Evolutionary conservation across 2,329 filamentous ascomycete genomes (phyloP), one percentile per base, ranked within the genome.

Genomic region (Calycina marina): DNA sequence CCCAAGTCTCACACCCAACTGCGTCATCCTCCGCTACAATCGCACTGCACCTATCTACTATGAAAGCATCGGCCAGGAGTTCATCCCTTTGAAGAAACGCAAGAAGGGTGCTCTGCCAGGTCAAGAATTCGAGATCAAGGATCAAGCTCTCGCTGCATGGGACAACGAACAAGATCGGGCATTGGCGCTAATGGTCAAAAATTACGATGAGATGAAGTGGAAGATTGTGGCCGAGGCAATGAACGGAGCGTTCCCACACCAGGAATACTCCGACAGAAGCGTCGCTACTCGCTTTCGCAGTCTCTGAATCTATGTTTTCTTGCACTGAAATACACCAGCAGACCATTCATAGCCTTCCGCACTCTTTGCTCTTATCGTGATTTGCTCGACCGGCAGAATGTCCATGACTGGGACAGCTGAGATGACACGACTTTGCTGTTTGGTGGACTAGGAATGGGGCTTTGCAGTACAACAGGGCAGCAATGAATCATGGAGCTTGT

Each of bases 11-110:
- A 44, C 41, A 13, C 30, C 37, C 4, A 46, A 39, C 17, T 41
- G 41, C 10, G 40, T 46, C 10, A 45, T 44, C 10, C 41, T 38
- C 13, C 37, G 51, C 24, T 53, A 53, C 28, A 51, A 46, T 15
- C 48, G 51, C 4, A 53, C 42, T 13, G 49, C 48, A 4, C 51
- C 51, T 5, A 31, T 51, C n/a, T 34, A 53, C 6, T 52, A 46
- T 13, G 39, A 38, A 6, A 30, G 44, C 3, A 25, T 43, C 10
- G 47, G 48, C n/a, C 33, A 36, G 8, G 31, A 39, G 10, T 53
- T 46, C 18, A 34, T 49, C 15, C 45, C 41, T 1, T 31, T 49
- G 8, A 34, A 24, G 5, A 28, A 46, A 18, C 43, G 30, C 9
- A 43, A 38, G 18, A 28, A 30, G 5, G 20, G 14, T 4, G 28